Evolutionary conservation across 495 filamentous ascomycete genomes (phyloP).

Genomic region (Thermothielavioides terrestris): DNA sequence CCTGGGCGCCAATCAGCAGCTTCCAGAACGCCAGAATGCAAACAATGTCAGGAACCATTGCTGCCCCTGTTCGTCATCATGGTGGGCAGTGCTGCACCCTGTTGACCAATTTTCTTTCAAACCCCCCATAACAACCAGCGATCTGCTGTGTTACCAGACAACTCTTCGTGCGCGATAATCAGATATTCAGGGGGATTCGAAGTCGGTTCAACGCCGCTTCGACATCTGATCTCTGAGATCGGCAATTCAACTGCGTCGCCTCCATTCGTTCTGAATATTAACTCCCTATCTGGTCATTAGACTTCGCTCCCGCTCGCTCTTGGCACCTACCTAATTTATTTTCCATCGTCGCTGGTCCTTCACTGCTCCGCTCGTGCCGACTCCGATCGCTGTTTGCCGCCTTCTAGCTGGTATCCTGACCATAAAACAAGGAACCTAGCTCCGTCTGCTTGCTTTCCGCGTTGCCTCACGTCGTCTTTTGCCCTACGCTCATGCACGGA

Average conservation of each 20-base stretch:
- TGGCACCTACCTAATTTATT: not conserved
- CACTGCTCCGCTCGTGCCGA: not conserved
- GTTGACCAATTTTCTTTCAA: not conserved
- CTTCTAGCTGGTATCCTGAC: not conserved
- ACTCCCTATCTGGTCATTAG: no score
- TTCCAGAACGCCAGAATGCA: slow-evolving; percentile 13
- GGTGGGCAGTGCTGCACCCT: slow-evolving; percentile 9
- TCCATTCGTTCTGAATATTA: slow-evolving; percentile 1
- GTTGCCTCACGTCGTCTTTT: not conserved
- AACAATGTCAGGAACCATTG: slow-evolving; percentile 5
- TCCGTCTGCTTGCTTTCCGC: not conserved
- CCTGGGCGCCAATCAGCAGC: slow-evolving; percentile 10
- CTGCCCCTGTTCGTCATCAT: slow-evolving; percentile 4
- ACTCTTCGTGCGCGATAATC: not conserved
- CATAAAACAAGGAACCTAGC: not conserved
- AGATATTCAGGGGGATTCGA: not conserved
- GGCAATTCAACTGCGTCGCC: not conserved
- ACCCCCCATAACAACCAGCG: not conserved
- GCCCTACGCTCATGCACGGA: not conserved
- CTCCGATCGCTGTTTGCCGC: not conserved
- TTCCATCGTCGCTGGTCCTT: not conserved
- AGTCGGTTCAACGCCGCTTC: not conserved
- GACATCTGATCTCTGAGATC: not conserved
- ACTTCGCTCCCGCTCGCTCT: no score
- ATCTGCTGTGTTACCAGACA: not conserved